Evolutionary conservation across 225 moss, liverwort and hornwort genomes (phyloP).

Genomic region (Pseudisothecium myosuroides): DNA sequence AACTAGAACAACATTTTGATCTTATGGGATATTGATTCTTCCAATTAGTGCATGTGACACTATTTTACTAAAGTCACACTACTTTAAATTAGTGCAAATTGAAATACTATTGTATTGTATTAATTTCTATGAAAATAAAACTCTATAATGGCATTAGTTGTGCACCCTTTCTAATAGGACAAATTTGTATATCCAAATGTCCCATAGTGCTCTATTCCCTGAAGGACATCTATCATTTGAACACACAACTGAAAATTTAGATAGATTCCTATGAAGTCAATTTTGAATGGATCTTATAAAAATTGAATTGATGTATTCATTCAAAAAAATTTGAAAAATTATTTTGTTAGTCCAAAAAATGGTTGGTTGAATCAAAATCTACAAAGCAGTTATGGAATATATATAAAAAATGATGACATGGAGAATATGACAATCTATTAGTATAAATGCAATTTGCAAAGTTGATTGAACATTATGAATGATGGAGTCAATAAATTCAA

Average conservation of each 20-base stretch:
- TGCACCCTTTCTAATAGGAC: neutral
- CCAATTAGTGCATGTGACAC: neutral
- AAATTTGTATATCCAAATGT: neutral
- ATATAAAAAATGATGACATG: too few species aligned
- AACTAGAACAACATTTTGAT: too few species aligned
- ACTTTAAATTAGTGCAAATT: neutral
- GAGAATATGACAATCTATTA: neutral
- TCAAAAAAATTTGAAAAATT: too few species aligned
- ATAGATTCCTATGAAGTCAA: neutral
- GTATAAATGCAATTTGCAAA: neutral
- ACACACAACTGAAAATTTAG: neutral
- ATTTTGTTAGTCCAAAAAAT: too few species aligned
- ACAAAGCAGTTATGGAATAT: too few species aligned
- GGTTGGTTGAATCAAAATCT: too few species aligned
- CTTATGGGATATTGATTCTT: neutral
- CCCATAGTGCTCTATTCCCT: rapidly evolving
- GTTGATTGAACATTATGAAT: neutral
- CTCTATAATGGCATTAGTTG: neutral
- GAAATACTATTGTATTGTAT: neutral
- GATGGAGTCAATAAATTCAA: neutral
- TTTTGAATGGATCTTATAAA: neutral
- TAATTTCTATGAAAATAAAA: neutral
- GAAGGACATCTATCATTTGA: neutral
- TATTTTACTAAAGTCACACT: neutral
- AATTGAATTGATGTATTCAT: too few species aligned